Evolutionary conservation across 2,329 filamentous ascomycete species (phyloP).

Genomic region (Chaetomiaceae sp.): DNA sequence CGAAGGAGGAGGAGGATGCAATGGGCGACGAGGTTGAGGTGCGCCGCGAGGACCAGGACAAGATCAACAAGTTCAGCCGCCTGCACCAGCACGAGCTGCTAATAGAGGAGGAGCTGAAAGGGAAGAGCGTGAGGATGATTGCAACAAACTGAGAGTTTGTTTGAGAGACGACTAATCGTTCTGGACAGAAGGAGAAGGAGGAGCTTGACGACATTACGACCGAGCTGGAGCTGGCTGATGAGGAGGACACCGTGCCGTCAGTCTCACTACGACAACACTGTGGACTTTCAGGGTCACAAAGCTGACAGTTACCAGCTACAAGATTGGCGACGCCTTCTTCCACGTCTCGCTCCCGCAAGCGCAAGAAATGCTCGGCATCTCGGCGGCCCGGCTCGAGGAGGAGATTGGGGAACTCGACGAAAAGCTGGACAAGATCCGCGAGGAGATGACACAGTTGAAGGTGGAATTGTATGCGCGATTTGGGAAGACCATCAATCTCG

Average conservation of each 20-base stretch:
- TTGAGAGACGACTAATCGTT: background rate
- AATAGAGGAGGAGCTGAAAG: conserved; percentile 73
- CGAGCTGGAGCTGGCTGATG: conserved; percentile 90
- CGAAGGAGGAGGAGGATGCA: conserved; percentile 83
- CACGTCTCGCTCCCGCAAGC: conserved; percentile 77
- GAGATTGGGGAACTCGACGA: conserved; percentile 73
- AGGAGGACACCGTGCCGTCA: conserved; percentile 88
- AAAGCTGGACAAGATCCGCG: conserved; percentile 64
- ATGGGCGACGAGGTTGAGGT: conserved; percentile 82
- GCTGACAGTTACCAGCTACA: too few species aligned
- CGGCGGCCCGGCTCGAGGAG: conserved; percentile 66
- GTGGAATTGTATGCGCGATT: conserved; percentile 90
- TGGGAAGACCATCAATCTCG: conserved; percentile 93
- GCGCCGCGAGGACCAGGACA: conserved; percentile 93
- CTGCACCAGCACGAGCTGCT: conserved; percentile 79
- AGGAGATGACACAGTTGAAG: conserved; percentile 87
- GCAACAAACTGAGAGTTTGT: background rate
- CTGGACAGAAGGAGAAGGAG: conserved; percentile 86
- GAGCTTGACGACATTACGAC: conserved; percentile 88
- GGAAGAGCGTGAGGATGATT: conserved; percentile 56
- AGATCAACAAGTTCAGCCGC: conserved; percentile 96
- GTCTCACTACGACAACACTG: too few species aligned
- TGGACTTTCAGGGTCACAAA: too few species aligned
- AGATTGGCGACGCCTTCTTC: conserved; percentile 94
- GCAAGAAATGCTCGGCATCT: conserved; percentile 71